phyloP scores from a whole-genome alignment of 495 filamentous ascomycete species.

The Peziza echinospora region DNA sequence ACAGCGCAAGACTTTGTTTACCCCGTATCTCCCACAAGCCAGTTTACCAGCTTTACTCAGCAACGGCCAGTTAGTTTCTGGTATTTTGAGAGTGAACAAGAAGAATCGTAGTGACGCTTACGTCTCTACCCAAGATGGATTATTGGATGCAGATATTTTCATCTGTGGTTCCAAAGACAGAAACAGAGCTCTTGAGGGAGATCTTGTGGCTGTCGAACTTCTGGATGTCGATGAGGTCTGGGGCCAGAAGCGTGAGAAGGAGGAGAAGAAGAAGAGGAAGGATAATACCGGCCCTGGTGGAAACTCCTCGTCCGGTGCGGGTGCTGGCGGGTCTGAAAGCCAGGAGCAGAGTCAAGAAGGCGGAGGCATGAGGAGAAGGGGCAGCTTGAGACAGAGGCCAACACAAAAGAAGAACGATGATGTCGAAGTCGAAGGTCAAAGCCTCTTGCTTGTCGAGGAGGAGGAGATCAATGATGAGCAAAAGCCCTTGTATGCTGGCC shows the following conservation, averaged over 20 bases:
- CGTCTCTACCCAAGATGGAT: slow-evolving; percentile 68
- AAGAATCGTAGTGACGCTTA: slow-evolving; percentile 98
- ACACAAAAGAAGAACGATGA: slow-evolving; percentile 99
- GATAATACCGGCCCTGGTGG: slow-evolving; percentile 84
- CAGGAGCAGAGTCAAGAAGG: slow-evolving; percentile 38
- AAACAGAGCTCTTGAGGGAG: slow-evolving; percentile 87
- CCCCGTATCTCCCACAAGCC: slow-evolving; percentile 90
- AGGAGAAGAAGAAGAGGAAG: slow-evolving; percentile 99
- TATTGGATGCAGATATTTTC: slow-evolving; percentile 92
- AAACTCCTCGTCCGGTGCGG: slow-evolving; percentile 48
- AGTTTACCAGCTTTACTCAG: slow-evolving; percentile 74
- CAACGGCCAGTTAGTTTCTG: slow-evolving; percentile 85
- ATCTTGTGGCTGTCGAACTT: slow-evolving; percentile 85
- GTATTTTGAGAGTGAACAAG: slow-evolving; percentile 95
- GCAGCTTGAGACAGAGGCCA: slow-evolving; percentile 84
- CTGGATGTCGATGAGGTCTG: slow-evolving; percentile 97
- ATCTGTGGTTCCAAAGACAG: slow-evolving; percentile 98
- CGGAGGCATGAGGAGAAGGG: slow-evolving; percentile 73
- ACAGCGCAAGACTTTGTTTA: slow-evolving; percentile 90
- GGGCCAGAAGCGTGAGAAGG: slow-evolving; percentile 95
- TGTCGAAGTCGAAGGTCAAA: slow-evolving; percentile 96
- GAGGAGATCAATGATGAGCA: slow-evolving; percentile 97
- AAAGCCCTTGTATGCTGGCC: slow-evolving; percentile 90
- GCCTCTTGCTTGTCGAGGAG: slow-evolving; percentile 85
- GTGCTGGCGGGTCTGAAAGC: slow-evolving; percentile 41